Base-by-base conservation (phyloP, 768 basidiomycete genomes). In the Pulveroboletus frians region DNA sequence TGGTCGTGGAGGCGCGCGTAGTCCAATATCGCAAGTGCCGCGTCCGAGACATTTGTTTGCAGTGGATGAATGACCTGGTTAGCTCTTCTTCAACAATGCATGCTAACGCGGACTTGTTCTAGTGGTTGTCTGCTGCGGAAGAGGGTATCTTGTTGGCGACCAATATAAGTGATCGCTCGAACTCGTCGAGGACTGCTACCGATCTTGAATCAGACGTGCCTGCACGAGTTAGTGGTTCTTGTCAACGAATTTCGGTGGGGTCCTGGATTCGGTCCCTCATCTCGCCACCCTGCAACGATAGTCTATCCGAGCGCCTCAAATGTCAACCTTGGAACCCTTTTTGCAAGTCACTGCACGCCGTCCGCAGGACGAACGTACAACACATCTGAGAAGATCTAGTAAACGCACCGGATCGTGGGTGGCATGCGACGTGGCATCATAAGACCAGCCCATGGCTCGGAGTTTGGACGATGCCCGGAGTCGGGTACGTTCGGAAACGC, bases 91-190 rank as follows among this genome's bases (percentile, higher is more conserved):
- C 17, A 29, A 9, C 10, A 15, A 21, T 8, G 21, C 6, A 14
- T 7, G 7, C 5, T 18, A 20, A 18, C 3, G 21, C 23, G 34
- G 4, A 2, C 5, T 49, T n/a, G 8, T 3, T 6, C 3, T 10
- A 14, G 3, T 0, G 14, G 10, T 15, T n/a, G 18, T 27, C 47
- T 43, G 21, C 5, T 40, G 9, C 15, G 10, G 29, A 44, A n/a
- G 36, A 27, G 11, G 15, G 37, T 9, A 17, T 14, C 21, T 51
- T 41, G 30, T 52, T 30, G 11, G 20, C 13, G 9, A 30, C 17
- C 13, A 50, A 36, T 17, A 21, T 55, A 29, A 59, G 38, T 5
- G 27, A 45, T 27, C 39, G 45, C 26, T 59, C 48, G 18, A 57
- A 59, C 1, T 44, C 48, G 13, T 47, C 36, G 9, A 47, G 39